phyloP scores from a whole-genome alignment of 2,329 filamentous ascomycete genomes.

The Venturia effusa region DNA sequence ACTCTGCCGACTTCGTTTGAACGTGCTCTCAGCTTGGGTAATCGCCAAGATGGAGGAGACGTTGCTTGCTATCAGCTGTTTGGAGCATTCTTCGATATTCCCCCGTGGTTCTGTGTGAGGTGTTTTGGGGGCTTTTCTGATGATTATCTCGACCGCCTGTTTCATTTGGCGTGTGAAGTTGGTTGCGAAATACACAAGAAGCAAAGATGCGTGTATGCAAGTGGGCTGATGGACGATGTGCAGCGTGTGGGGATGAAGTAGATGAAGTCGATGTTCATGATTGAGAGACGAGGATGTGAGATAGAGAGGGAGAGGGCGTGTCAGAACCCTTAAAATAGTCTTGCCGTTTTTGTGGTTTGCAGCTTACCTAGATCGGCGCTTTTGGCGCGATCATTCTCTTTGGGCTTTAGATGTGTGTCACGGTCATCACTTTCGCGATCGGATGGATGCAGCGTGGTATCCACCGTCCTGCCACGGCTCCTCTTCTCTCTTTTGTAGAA shows the following conservation, averaged over 20 bases:
- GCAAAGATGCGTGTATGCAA: not conserved
- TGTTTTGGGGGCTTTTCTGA: not conserved
- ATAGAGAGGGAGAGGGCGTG: not conserved
- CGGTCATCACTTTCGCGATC: too few relatives aligned
- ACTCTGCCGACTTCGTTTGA: conserved; percentile 79
- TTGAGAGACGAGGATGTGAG: not conserved
- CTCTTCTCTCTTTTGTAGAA: too few relatives aligned
- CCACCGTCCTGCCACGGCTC: too few relatives aligned
- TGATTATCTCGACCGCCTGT: not conserved
- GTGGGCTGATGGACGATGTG: not conserved
- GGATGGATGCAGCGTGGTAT: too few relatives aligned
- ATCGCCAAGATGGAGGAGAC: not conserved
- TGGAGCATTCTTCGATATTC: conserved; percentile 1
- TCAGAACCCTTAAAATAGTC: too few relatives aligned
- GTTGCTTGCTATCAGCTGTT: not conserved
- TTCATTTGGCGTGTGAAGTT: not conserved
- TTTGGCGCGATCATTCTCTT: too few relatives aligned
- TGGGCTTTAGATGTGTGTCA: too few relatives aligned
- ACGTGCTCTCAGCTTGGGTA: not conserved
- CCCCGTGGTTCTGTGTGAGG: not conserved
- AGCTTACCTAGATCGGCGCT: too few relatives aligned
- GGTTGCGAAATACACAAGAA: not conserved
- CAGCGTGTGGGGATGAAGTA: not conserved
- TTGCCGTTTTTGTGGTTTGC: not conserved
- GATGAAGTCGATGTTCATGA: not conserved